phyloP scores from a whole-genome alignment of 805 yeast species.

The Kodamaea laetipori region DNA sequence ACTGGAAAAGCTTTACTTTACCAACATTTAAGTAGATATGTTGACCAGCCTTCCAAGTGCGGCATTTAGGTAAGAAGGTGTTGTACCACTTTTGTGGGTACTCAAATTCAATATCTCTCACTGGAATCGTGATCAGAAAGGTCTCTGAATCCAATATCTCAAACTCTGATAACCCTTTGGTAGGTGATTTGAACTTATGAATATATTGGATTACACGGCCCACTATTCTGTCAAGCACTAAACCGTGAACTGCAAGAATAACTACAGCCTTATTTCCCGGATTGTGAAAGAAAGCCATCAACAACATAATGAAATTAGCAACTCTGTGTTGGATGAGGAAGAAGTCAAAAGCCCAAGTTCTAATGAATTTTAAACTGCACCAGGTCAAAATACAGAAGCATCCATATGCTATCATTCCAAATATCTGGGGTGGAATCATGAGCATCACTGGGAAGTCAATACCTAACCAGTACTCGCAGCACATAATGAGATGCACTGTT shows the following conservation, averaged over 20 bases:
- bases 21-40: constrained; percentile 46
- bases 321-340: constrained; percentile 47
- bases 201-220: constrained; percentile 31
- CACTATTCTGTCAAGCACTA: constrained; percentile 44
- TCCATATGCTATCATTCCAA: constrained; percentile 49
- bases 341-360: constrained; percentile 45
- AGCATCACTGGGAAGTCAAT: constrained; percentile 42
- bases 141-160: constrained; percentile 45
- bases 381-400: constrained; percentile 38
- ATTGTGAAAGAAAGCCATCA: constrained; percentile 46
- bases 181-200: constrained; percentile 39
- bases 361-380: constrained; percentile 36
- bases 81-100: constrained; percentile 28
- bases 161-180: constrained; percentile 40
- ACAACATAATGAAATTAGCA: constrained; percentile 43
- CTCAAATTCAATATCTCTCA: constrained; percentile 21
- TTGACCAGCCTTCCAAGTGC: constrained; percentile 52
- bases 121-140: constrained; percentile 39
- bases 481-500: constrained; percentile 36
- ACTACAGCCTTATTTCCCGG: constrained; percentile 34
- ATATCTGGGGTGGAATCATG: constrained; percentile 50
- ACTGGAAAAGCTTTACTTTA: constrained; percentile 39
- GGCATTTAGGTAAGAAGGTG: constrained; percentile 35
- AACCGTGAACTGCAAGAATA: constrained; percentile 43
- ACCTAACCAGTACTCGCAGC: constrained; percentile 43